phyloP scores from a whole-genome alignment of 192 early-diverging fungal genomes.

The Coemansia sp. region DNA sequence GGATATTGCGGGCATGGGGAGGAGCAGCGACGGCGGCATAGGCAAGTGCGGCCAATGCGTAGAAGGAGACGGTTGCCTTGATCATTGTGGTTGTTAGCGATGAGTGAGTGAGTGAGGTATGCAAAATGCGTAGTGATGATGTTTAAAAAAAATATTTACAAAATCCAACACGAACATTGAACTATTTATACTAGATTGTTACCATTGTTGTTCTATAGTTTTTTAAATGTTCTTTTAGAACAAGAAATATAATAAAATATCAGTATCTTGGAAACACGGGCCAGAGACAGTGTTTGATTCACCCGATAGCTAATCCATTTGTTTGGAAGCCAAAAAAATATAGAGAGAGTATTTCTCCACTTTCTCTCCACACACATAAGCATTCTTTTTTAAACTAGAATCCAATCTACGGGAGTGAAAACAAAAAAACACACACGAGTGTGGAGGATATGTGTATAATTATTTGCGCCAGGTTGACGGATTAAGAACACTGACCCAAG shows the following conservation, averaged over 20 bases:
- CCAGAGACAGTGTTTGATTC: no score
- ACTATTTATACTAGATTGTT: not conserved
- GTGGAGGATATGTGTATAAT: not conserved
- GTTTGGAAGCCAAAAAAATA: no score
- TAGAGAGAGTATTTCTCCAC: no score
- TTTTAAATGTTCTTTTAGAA: no score
- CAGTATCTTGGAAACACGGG: no score
- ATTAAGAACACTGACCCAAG: constrained; percentile 44
- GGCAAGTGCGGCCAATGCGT: constrained; percentile 9
- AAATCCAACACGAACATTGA: not conserved
- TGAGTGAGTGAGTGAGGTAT: not conserved
- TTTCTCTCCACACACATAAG: not conserved
- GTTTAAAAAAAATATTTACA: no score
- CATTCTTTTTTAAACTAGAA: not conserved
- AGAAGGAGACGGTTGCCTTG: constrained; percentile 9
- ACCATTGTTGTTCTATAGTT: no score
- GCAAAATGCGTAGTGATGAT: not conserved
- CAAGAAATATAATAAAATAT: no score
- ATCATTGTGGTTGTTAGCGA: constrained; percentile 9
- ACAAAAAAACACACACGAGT: not conserved
- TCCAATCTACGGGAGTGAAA: not conserved
- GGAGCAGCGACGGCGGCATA: not conserved
- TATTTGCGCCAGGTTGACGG: constrained; percentile 44
- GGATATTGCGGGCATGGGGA: not conserved
- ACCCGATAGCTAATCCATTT: no score